Evolutionary conservation across 2,329 filamentous ascomycete species (phyloP).

Genomic region (Phialophora chinensis): DNA sequence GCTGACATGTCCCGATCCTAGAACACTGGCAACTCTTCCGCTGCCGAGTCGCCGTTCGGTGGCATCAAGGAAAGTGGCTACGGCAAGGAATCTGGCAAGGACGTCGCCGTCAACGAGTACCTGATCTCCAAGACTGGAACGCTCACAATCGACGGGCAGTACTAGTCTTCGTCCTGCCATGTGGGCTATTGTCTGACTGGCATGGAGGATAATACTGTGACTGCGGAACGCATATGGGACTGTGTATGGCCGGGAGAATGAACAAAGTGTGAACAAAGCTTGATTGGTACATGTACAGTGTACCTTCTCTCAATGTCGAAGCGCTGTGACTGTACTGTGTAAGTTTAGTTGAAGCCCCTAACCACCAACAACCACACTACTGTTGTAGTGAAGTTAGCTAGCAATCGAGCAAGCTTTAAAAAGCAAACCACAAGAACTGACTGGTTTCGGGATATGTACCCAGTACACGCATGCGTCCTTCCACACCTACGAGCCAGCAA

Average conservation of each 20-base stretch:
- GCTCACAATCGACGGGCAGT: conserved; percentile 64
- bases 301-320: too few species aligned
- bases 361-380: too few species aligned
- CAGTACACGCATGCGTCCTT: too few species aligned
- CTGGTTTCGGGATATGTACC: too few species aligned
- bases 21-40: conserved; percentile 63
- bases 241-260: neutral
- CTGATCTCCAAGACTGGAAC: conserved; percentile 70
- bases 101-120: conserved; percentile 68
- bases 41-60: conserved; percentile 70
- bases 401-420: too few species aligned
- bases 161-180: conserved; percentile 43
- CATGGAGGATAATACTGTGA: neutral
- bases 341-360: too few species aligned
- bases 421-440: too few species aligned
- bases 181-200: neutral
- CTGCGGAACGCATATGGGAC: neutral
- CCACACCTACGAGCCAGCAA: too few species aligned
- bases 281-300: too few species aligned
- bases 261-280: neutral
- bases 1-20: conserved; percentile 4
- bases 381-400: too few species aligned
- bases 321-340: too few species aligned
- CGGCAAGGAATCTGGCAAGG: conserved; percentile 71
- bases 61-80: conserved; percentile 72